Percentiles rank a stretch among this genome's conserved stretches.
Evolutionary conservation across 306 rosid species (phyloP).

Genomic region (Dryas drummondii): DNA sequence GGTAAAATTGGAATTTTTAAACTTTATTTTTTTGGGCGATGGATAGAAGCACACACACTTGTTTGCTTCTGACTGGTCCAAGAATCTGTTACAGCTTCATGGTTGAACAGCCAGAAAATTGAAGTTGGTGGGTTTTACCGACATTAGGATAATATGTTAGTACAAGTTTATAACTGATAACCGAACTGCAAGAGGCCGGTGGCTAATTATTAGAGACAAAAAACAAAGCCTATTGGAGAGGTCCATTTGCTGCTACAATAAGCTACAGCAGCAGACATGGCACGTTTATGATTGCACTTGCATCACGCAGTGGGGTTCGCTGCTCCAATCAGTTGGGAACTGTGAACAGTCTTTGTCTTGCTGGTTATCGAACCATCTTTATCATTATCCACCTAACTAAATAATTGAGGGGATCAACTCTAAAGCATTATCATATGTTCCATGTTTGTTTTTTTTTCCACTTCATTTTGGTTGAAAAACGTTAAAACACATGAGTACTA

Average conservation of each 20-base stretch:
- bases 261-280: background rate
- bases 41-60: too few species aligned
- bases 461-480: background rate
- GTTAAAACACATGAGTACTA: too few species aligned
- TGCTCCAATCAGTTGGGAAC: constrained; percentile 7
- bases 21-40: too few species aligned
- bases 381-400: background rate
- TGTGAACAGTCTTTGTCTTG: background rate
- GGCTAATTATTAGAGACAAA: background rate
- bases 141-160: background rate
- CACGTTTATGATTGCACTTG: constrained; percentile 4
- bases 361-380: background rate
- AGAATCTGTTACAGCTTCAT: too few species aligned
- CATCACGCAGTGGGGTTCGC: background rate
- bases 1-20: too few species aligned
- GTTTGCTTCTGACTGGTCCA: too few species aligned
- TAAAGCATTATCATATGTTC: background rate
- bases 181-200: background rate
- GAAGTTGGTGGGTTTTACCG: background rate
- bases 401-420: background rate
- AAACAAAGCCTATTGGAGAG: background rate
- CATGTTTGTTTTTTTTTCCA: background rate
- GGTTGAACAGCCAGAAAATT: too few species aligned
- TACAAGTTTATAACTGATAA: background rate
- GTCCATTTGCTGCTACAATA: background rate